Base-by-base conservation (phyloP, 208 protist species). In the Trypanosoma grayi region DNA sequence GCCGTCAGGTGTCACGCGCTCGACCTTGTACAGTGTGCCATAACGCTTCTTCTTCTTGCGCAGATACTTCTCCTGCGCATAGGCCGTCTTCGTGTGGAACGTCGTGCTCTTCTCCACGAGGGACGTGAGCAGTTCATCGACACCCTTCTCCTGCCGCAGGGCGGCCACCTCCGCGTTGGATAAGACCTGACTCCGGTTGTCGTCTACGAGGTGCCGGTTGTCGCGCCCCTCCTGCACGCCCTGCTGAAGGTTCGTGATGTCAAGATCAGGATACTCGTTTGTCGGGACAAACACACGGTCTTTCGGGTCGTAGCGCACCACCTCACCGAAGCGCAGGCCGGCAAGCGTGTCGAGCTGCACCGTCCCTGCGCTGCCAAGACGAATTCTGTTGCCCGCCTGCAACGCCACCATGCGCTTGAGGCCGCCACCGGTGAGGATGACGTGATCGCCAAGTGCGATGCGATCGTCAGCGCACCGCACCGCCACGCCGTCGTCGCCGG, bases 61-160 rank as follows among this genome's bases (percentile, higher is more conserved):
- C 10, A 97, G 66, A 63, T 96, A 97, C 66, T 97, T 97, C 54
- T 96, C 87, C 66, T 97, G 85, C 1, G 90, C 77, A 61, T 93
- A 97, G 25, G 71, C 74, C 11, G 93, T 96, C 64, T 97, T 97
- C 36, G 63, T 76, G 37, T 81, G 70, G 61, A 94, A 96, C 24
- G 90, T 95, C 18, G 66, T 52, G 53, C 89, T 96, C 61, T 92
- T 90, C 58, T 92, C 80, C 16, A 91, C 78, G 5, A 97, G 83
- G 3, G 71, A 75, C 33, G 70, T 76, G 30, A 96, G 73, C n/a
- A 96, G 75, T 31, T 69, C 79, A 36, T 84, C 84, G 3, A 93
- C 51, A 14, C 90, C 87, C 45, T 83, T 81, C 22, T 94, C 87
- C 0, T 70, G 62, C 2, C 87, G 84, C 45, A 96, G 85, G 2